phyloP scores from a whole-genome alignment of 148 eudicot genomes.

The Spergularia bocconei region DNA sequence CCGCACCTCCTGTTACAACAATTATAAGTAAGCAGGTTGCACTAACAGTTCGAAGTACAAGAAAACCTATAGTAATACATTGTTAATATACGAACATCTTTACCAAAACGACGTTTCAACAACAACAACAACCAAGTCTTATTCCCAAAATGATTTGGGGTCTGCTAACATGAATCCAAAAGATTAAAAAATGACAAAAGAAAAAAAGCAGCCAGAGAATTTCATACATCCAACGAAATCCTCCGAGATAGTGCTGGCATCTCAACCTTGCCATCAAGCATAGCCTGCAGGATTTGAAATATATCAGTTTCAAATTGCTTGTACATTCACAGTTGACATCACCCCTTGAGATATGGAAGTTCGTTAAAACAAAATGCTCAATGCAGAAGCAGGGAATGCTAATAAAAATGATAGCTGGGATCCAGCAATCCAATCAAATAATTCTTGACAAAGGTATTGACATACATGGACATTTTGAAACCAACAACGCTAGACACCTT shows the following conservation, averaged over 20 bases:
- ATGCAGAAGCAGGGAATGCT: not conserved
- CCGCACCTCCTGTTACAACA: no score
- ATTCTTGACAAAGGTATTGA: not conserved
- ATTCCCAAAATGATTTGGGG: no score
- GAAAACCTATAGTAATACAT: not conserved
- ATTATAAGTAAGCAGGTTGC: no score
- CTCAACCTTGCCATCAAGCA: constrained; percentile 86
- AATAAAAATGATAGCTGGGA: not conserved
- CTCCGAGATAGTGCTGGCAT: constrained; percentile 72
- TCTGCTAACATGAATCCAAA: no score
- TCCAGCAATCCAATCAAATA: not conserved
- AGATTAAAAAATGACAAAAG: not conserved
- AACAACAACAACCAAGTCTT: no score
- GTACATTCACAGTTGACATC: not conserved
- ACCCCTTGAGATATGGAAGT: not conserved
- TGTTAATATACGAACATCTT: not conserved
- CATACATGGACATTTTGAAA: not conserved
- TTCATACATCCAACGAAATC: constrained; percentile 59
- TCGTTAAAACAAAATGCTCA: not conserved
- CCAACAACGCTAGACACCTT: not conserved
- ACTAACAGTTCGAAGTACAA: no score
- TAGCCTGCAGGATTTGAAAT: constrained; percentile 51
- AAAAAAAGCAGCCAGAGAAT: constrained; percentile 6
- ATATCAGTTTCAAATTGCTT: not conserved
- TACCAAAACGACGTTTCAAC: not conserved